Conservation (phyloP, 345 rosid species). For the Gossypium thurberi region DNA sequence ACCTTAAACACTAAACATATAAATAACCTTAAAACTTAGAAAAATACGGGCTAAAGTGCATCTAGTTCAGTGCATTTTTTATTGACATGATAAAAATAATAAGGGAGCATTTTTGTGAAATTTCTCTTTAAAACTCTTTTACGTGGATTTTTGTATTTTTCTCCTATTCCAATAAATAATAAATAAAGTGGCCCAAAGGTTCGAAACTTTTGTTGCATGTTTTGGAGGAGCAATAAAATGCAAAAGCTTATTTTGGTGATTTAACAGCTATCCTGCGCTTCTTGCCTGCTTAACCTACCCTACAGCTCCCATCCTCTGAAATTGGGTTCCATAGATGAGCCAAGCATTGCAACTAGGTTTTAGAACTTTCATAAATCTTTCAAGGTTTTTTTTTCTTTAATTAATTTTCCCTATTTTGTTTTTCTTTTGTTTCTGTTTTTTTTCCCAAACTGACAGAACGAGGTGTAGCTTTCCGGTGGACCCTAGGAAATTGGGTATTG, state of each 20-base stretch:
- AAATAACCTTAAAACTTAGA: accelerated
- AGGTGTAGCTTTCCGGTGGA: slow-evolving; percentile 40
- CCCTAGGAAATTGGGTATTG: slow-evolving; percentile 28
- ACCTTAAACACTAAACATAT: accelerated
- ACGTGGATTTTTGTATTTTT: no score
- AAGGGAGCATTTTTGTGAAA: no score
- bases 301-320: background rate
- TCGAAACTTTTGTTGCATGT: no score
- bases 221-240: background rate
- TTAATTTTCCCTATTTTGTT: background rate
- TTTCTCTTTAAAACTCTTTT: no score
- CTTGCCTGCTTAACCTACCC: background rate
- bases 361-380: slow-evolving; percentile 24
- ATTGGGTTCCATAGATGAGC: slow-evolving; percentile 24
- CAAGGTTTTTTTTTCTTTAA: slow-evolving; percentile 25
- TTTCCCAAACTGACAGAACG: slow-evolving; percentile 13
- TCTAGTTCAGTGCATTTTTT: accelerated
- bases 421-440: background rate
- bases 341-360: slow-evolving; percentile 38
- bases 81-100: accelerated
- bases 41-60: accelerated
- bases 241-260: no score
- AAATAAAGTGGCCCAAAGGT: no score
- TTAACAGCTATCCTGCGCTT: background rate
- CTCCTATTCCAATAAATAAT: no score